A percentile compares a stretch with the other conserved stretches of the same genome.
phyloP scores from a whole-genome alignment of 1,284 basidiomycete species.

The Pascua guehoae region DNA sequence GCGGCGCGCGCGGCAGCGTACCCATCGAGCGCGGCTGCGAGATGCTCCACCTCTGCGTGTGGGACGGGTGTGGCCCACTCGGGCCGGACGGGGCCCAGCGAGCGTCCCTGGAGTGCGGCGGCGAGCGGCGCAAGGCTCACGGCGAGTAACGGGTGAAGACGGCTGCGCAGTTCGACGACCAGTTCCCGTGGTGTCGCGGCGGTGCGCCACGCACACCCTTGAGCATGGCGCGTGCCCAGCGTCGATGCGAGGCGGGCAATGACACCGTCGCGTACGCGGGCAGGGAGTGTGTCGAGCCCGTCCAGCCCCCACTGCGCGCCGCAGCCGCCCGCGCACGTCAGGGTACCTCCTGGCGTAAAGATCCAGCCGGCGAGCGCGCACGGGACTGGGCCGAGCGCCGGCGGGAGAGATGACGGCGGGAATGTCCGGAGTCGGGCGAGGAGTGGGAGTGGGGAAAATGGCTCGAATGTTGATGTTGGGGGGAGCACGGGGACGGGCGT shows the following conservation, averaged over 20 bases:
- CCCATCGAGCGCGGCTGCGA: background rate
- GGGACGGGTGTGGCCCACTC: conserved; percentile 4
- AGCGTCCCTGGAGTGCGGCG: conserved; percentile 17
- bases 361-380: conserved; percentile 35
- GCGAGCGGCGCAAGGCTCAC: conserved; percentile 25
- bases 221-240: conserved; percentile 20
- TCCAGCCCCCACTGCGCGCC: conserved; percentile 15
- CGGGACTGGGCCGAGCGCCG: conserved; percentile 15
- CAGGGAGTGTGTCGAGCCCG: conserved; percentile 3
- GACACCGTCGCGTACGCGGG: conserved; percentile 21
- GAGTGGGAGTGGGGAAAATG: conserved; percentile 35
- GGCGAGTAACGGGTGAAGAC: conserved; percentile 27
- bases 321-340: conserved; percentile 20
- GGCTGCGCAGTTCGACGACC: conserved; percentile 16
- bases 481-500: conserved; percentile 24
- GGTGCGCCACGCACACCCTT: conserved; percentile 31
- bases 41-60: conserved; percentile 2
- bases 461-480: conserved; percentile 18
- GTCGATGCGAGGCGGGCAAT: conserved; percentile 20
- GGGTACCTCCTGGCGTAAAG: conserved; percentile 12
- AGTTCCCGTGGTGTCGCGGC: conserved; percentile 7
- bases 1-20: background rate
- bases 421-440: conserved; percentile 35
- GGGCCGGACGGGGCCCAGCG: conserved; percentile 6
- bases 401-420: conserved; percentile 18